A percentile compares a stretch with the other conserved stretches of the same genome.
Conservation (phyloP, 345 rosid genomes). For the Toxicodendron radicans region DNA sequence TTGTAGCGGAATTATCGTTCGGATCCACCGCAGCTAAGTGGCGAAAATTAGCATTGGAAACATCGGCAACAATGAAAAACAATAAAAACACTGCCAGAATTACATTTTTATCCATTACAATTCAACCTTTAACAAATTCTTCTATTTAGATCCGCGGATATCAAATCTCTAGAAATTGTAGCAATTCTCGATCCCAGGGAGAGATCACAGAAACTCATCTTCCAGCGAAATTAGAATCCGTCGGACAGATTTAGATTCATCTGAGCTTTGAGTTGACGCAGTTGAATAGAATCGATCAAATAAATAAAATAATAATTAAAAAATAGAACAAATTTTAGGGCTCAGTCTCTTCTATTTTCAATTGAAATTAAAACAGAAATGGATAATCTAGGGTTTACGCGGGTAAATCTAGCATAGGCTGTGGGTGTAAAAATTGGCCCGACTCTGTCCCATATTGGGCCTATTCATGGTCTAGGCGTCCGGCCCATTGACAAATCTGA, state of each 20-base stretch:
- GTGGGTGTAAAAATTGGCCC: neutral
- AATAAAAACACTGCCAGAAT: constrained; percentile 36
- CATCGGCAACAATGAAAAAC: constrained; percentile 40
- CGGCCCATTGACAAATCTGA: too few species aligned
- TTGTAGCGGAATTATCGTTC: constrained; percentile 18
- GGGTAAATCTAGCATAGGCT: constrained; percentile 15
- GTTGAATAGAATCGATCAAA: neutral
- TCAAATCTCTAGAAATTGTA: neutral
- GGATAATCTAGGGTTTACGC: constrained; percentile 19
- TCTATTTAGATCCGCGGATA: neutral
- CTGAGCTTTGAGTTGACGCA: constrained; percentile 23
- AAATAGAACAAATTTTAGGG: neutral
- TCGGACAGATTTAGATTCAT: neutral
- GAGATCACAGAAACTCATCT: constrained; percentile 4
- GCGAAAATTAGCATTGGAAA: constrained; percentile 42
- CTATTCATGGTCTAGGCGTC: neutral
- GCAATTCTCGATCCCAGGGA: constrained; percentile 3
- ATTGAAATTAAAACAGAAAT: constrained; percentile 9
- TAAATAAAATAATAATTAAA: neutral
- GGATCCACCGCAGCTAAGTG: constrained; percentile 34
- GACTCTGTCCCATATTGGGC: too few species aligned
- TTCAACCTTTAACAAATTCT: neutral
- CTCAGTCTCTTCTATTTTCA: neutral
- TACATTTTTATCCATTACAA: constrained; percentile 43
- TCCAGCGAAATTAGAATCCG: neutral